A percentile compares a stretch with the other conserved stretches of the same genome.
Conservation (phyloP, 1,284 basidiomycete species). For the Rhodotorula sp. region DNA sequence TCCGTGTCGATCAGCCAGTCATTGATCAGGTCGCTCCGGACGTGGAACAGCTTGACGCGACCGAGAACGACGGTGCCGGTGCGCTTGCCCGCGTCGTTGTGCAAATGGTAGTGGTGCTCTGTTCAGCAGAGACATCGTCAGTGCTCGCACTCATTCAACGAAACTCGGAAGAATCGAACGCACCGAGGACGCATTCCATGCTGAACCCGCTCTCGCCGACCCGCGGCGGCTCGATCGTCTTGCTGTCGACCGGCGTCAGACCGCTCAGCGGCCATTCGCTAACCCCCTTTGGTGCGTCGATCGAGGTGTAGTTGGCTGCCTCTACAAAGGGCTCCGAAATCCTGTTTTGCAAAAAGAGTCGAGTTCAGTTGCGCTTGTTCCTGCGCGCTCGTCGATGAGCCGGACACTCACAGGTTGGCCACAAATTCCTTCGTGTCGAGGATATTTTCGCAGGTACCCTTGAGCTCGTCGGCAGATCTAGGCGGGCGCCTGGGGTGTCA, state of each 20-base stretch:
- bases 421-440: slow-evolving; percentile 66
- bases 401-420: slow-evolving; percentile 57
- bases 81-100: slow-evolving; percentile 48
- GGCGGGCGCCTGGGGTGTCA: background rate
- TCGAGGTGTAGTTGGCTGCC: slow-evolving; percentile 65
- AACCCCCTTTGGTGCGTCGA: slow-evolving; percentile 63
- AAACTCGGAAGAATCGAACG: slow-evolving; percentile 42
- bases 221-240: slow-evolving; percentile 63
- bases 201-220: slow-evolving; percentile 68
- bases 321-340: slow-evolving; percentile 59
- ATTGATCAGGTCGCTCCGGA: slow-evolving; percentile 57
- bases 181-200: slow-evolving; percentile 66
- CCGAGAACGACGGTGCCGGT: slow-evolving; percentile 64
- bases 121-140: background rate
- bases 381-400: too few species aligned
- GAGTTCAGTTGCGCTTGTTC: rapidly evolving
- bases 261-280: slow-evolving; percentile 74
- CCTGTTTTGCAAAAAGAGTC: background rate
- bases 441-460: slow-evolving; percentile 70
- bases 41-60: slow-evolving; percentile 63
- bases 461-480: slow-evolving; percentile 47
- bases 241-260: slow-evolving; percentile 62
- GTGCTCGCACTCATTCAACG: background rate
- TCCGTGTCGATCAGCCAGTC: slow-evolving; percentile 58
- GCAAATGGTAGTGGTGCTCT: slow-evolving; percentile 56